Evolutionary conservation across 257 asterid species (phyloP), one percentile per base, ranked within the genome.

Genomic region (Leonotis leonurus): DNA sequence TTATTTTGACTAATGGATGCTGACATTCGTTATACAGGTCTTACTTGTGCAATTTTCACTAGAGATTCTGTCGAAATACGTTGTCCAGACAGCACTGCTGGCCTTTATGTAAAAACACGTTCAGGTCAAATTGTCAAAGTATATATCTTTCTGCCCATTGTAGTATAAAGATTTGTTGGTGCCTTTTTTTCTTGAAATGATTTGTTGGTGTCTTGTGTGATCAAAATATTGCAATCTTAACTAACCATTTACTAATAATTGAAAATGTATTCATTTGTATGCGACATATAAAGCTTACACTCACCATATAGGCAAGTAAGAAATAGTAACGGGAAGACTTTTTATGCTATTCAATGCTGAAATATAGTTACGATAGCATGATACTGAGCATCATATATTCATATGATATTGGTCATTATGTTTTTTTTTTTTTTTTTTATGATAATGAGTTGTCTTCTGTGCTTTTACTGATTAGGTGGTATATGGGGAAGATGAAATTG

Each of bases 401-500:
- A 36, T 61, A 1, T 49, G 50, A 25, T 55, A 50, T n/a, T 2
- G 48, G 36, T 29, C 26, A 56, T n/a, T n/a, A n/a, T n/a, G n/a
- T n/a, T n/a, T n/a, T n/a, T n/a, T n/a, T n/a, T n/a, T n/a, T n/a
- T n/a, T n/a, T n/a, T n/a, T n/a, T n/a, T n/a, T n/a, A n/a, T 17
- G 18, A 7, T 50, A 3, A 37, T 4, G 55, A 26, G 27, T 32
- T 33, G 26, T 32, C 41, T 73, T 33, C 21, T 8, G 4, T 66
- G 40, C 58, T 56, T 60, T 67, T 60, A 51, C 67, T 73, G 60
- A 48, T 69, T 70, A 87, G 96, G 96, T 90, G 73, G 84, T 77
- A 69, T 90, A 77, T 73, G 98, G 96, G 70, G 88, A 83, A 75
- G 85, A 81, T 67, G 95, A 88, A 70, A 85, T 90, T 73, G 96